A percentile compares a stretch with the other conserved stretches of the same genome.
Conservation (phyloP, 352 stramenopile genomes). For the Phytophthora sojae region DNA sequence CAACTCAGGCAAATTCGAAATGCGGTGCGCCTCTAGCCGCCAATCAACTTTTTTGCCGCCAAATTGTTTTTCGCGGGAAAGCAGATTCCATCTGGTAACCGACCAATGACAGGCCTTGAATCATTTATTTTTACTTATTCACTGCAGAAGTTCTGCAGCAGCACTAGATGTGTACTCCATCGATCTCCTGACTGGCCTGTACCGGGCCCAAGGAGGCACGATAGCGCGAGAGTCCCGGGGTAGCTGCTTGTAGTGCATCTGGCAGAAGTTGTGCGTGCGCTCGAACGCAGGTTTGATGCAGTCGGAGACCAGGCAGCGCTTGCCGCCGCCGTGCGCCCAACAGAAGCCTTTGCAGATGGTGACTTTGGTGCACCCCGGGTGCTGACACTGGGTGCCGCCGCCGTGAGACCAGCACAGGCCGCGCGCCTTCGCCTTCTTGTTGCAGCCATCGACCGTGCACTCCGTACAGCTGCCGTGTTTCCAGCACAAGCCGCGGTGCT, state of each 20-base stretch:
- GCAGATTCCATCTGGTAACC: no score
- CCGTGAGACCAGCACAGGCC: constrained; percentile 66
- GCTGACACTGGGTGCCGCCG: constrained; percentile 9
- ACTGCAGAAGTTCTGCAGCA: no score
- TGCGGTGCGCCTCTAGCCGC: no score
- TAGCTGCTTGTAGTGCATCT: constrained; percentile 17
- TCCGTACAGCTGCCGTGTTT: background rate
- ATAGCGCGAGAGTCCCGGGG: background rate
- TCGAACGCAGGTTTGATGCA: constrained; percentile 32
- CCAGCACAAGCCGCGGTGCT: constrained; percentile 2
- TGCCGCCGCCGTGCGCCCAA: constrained; percentile 61
- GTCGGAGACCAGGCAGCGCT: constrained; percentile 37
- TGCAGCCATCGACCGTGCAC: constrained; percentile 13
- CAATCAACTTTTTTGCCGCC: background rate
- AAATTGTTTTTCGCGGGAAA: background rate
- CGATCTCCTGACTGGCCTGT: background rate
- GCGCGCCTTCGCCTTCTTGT: constrained; percentile 34
- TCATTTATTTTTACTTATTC: background rate
- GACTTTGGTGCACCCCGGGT: constrained; percentile 9
- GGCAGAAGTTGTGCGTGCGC: constrained; percentile 34
- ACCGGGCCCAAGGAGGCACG: background rate
- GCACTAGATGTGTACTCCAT: background rate
- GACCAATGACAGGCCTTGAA: no score
- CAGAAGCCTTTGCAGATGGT: constrained; percentile 32
- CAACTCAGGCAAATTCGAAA: no score